A percentile compares a stretch with the other conserved stretches of the same genome.
phyloP scores from a whole-genome alignment of 2,329 filamentous ascomycete genomes.

The Trichoderma cornu-damae region DNA sequence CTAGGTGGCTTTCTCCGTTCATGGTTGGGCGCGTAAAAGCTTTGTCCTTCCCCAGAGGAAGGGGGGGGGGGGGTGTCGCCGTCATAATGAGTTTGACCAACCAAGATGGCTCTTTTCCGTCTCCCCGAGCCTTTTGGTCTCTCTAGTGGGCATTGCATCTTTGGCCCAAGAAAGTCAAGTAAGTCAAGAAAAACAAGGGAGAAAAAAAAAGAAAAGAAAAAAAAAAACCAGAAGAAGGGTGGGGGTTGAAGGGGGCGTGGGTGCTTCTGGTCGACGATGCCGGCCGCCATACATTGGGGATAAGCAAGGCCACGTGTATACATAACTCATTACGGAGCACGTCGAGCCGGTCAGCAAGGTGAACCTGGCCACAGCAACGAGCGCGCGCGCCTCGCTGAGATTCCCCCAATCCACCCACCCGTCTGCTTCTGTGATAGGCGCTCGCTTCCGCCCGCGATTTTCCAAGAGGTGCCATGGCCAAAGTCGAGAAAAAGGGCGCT shows the following conservation, averaged over 20 bases:
- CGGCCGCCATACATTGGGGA: background rate
- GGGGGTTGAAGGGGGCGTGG: background rate
- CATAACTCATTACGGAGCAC: no score
- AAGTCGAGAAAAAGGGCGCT: background rate
- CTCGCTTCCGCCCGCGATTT: constrained; percentile 15
- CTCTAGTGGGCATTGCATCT: background rate
- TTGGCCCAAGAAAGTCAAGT: no score
- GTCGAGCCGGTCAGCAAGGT: constrained; percentile 13
- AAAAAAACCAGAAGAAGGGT: background rate
- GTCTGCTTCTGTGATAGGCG: constrained; percentile 9
- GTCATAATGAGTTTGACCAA: background rate
- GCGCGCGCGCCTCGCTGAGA: constrained; percentile 1
- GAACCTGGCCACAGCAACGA: background rate
- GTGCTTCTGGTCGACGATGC: background rate
- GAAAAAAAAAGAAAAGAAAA: background rate
- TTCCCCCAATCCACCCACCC: background rate
- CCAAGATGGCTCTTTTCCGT: background rate
- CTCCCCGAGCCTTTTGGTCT: background rate
- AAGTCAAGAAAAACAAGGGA: no score
- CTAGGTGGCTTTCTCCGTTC: background rate
- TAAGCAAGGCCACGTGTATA: constrained; percentile 12
- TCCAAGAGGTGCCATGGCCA: background rate
- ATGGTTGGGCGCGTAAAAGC: background rate
- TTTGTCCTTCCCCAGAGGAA: background rate
- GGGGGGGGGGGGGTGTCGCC: background rate